These are phyloP conservation scores for Auriscalpium orientale DNA, from an alignment of 768 basidiomycete genomes.

Conservation along the genomic window DNA sequence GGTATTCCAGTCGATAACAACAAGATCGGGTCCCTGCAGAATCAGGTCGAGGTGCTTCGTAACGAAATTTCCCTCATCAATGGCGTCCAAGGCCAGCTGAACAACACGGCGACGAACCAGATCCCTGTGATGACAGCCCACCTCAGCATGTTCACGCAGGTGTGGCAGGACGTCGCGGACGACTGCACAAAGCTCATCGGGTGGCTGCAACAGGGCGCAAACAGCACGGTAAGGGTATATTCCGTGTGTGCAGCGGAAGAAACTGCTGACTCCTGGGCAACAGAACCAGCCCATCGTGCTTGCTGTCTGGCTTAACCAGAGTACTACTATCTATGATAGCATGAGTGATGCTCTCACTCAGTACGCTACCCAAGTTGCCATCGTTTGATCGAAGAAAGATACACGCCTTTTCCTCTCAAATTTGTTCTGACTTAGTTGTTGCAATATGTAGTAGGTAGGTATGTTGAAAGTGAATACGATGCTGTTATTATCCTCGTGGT, in stretches of 20 bases:
- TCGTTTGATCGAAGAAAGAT: not conserved
- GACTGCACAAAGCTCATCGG: not conserved
- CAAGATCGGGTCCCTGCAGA: not conserved
- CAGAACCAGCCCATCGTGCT: conserved; percentile 24
- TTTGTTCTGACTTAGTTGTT: too few relatives aligned
- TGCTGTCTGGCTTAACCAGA: not conserved
- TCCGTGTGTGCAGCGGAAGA: not conserved
- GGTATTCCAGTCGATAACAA: not conserved
- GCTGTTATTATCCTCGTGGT: too few relatives aligned
- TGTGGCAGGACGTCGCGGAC: not conserved
- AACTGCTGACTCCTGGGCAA: not conserved
- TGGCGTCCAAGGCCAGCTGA: not conserved
- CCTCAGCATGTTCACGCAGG: not conserved
- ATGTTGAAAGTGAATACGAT: too few relatives aligned
- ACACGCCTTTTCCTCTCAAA: too few relatives aligned
- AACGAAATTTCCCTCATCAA: not conserved
- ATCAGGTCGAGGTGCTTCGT: not conserved
- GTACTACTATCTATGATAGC: not conserved
- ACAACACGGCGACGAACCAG: not conserved
- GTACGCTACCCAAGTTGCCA: not conserved
- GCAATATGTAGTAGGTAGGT: too few relatives aligned
- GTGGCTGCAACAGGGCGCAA: not conserved
- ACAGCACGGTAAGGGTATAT: not conserved
- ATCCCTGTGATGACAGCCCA: not conserved
- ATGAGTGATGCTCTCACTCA: not conserved